Percentiles rank a stretch among this genome's conserved stretches.
These are phyloP conservation scores for Rhododendron henanense DNA, from an alignment of 148 eudicot species.

Conservation along the genomic window DNA sequence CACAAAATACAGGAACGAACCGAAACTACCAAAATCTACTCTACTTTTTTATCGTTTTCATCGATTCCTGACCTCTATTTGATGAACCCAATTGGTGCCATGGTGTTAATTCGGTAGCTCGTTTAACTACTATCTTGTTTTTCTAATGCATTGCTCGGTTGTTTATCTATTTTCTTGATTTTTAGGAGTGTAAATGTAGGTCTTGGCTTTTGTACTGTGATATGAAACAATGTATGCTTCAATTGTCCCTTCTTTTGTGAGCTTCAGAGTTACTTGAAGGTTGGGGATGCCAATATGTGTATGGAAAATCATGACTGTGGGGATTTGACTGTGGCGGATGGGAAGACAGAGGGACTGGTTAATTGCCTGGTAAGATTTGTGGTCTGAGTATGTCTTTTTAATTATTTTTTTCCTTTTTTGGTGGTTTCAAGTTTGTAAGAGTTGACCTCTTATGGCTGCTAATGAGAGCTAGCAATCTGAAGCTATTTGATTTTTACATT, in stretches of 20 bases:
- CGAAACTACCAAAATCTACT: too few species aligned
- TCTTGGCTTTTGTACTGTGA: not conserved
- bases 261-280: constrained; percentile 9
- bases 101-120: not conserved
- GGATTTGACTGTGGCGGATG: not conserved
- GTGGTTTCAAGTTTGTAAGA: not conserved
- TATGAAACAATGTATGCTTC: not conserved
- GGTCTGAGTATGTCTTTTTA: not conserved
- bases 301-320: not conserved
- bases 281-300: constrained; percentile 2
- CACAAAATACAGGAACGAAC: too few species aligned
- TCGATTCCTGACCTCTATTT: not conserved
- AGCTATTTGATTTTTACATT: not conserved
- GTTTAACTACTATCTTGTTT: not conserved
- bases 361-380: constrained; percentile 20
- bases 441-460: not conserved
- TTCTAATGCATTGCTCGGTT: not conserved
- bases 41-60: not conserved
- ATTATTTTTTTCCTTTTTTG: not conserved
- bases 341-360: constrained; percentile 15
- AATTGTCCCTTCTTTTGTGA: not conserved
- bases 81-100: not conserved
- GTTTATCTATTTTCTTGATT: not conserved
- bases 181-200: not conserved
- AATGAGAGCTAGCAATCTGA: not conserved